phyloP scores from a whole-genome alignment of 1,284 basidiomycete species.

The Athelia psychrophila region DNA sequence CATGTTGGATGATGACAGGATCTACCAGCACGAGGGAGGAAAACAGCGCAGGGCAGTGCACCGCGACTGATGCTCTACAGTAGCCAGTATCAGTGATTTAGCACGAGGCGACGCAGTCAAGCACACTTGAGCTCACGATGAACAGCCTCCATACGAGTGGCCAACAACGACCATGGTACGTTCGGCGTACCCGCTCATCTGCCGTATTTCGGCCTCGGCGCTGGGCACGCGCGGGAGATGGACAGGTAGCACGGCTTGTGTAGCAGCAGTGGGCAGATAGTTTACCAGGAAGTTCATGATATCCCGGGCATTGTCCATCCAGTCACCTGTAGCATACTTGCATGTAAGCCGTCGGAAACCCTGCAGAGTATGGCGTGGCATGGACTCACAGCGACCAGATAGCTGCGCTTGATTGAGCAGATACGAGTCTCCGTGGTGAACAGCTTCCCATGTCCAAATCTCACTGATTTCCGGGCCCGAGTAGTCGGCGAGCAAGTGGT shows the following conservation, averaged over 20 bases:
- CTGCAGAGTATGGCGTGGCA: too few species aligned
- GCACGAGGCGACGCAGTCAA: not conserved
- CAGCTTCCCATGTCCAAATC: constrained; percentile 77
- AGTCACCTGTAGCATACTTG: constrained; percentile 70
- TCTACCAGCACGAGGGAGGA: constrained; percentile 76
- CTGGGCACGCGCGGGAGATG: constrained; percentile 46
- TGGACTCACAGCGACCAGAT: constrained; percentile 53
- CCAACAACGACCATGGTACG: constrained; percentile 66
- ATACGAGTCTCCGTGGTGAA: constrained; percentile 75
- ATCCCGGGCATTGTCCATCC: constrained; percentile 70
- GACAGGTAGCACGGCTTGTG: constrained; percentile 37
- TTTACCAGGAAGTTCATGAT: constrained; percentile 67
- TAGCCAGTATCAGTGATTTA: constrained; percentile 7
- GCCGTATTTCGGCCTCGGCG: constrained; percentile 37
- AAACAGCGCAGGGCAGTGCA: constrained; percentile 67
- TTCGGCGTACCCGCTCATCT: constrained; percentile 38
- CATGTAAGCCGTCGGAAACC: too few species aligned
- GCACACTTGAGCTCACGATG: constrained; percentile 42
- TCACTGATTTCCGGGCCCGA: constrained; percentile 52
- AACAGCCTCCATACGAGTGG: constrained; percentile 81
- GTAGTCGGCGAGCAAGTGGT: constrained; percentile 40
- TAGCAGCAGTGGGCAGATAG: constrained; percentile 47
- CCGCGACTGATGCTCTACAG: constrained; percentile 54
- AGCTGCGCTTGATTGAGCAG: constrained; percentile 59
- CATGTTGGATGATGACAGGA: constrained; percentile 56